Evolutionary conservation across 2,329 filamentous ascomycete species (phyloP).

Genomic region (Aaosphaeria arxii): DNA sequence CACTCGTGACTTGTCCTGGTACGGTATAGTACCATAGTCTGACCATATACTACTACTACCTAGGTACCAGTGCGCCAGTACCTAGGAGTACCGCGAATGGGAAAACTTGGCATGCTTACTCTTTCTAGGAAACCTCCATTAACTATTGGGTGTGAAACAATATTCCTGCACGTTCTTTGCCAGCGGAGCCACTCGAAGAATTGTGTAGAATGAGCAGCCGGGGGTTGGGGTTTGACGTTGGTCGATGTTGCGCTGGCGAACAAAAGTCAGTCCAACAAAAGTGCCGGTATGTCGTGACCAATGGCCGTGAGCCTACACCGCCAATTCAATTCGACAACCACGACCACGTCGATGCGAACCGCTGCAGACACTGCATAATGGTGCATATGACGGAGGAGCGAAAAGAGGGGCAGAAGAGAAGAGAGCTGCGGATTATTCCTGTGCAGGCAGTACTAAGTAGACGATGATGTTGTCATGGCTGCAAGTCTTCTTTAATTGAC

Average conservation of each 20-base stretch:
- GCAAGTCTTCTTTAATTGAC: not conserved
- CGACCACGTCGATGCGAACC: constrained; percentile 20
- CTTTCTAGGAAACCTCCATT: too few species aligned
- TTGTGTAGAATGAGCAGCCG: constrained; percentile 8
- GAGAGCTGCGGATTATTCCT: not conserved
- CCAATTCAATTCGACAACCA: constrained; percentile 20
- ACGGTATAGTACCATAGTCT: too few species aligned
- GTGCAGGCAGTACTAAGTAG: not conserved
- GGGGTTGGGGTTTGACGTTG: not conserved
- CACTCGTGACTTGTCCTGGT: too few species aligned
- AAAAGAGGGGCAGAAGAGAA: not conserved
- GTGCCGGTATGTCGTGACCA: too few species aligned
- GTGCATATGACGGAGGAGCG: constrained; percentile 18
- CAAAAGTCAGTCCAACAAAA: not conserved
- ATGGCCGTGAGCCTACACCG: constrained; percentile 23
- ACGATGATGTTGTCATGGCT: not conserved
- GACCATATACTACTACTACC: too few species aligned
- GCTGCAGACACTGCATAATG: constrained; percentile 18
- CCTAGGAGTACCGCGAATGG: too few species aligned
- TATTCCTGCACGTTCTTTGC: constrained; percentile 6
- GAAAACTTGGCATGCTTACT: too few species aligned
- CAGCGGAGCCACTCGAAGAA: constrained; percentile 8
- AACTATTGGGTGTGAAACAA: constrained; percentile 6
- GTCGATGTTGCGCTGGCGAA: constrained; percentile 10
- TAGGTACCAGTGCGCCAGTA: too few species aligned